Percentiles rank a stretch among this genome's conserved stretches.
These are phyloP conservation scores for Neurospora tetrasperma DNA, from an alignment of 495 filamentous ascomycete genomes.

Conservation along the genomic window DNA sequence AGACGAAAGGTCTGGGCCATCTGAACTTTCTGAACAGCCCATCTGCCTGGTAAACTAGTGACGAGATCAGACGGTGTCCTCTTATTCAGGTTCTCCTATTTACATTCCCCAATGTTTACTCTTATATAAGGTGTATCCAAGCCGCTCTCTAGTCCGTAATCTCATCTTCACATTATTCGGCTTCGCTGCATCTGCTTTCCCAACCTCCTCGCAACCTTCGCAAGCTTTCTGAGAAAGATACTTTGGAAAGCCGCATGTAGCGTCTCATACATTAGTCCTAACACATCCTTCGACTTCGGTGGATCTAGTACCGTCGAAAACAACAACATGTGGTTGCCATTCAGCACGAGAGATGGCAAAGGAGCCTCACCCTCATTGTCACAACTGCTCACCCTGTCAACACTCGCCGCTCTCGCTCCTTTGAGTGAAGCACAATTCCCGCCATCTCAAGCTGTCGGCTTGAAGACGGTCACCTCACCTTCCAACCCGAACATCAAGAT, in stretches of 20 bases:
- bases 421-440: constrained; percentile 9
- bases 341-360: not conserved
- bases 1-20: not conserved
- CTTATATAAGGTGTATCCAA: not conserved
- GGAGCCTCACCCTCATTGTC: not conserved
- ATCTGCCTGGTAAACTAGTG: not conserved
- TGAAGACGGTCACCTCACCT: constrained; percentile 45
- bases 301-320: not conserved
- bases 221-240: not conserved
- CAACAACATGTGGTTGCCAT: not conserved
- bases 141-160: not conserved
- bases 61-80: not conserved
- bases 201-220: not conserved
- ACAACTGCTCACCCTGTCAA: not conserved
- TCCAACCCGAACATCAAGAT: constrained; percentile 49
- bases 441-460: constrained; percentile 12
- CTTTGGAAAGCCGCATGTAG: not conserved
- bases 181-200: not conserved
- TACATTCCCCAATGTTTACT: not conserved
- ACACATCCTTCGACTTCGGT: not conserved
- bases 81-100: not conserved
- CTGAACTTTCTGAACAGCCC: not conserved
- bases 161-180: not conserved
- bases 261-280: not conserved
- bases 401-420: not conserved